Evolutionary conservation across 768 basidiomycete genomes (phyloP).

Genomic region (Amanita polypyramis): DNA sequence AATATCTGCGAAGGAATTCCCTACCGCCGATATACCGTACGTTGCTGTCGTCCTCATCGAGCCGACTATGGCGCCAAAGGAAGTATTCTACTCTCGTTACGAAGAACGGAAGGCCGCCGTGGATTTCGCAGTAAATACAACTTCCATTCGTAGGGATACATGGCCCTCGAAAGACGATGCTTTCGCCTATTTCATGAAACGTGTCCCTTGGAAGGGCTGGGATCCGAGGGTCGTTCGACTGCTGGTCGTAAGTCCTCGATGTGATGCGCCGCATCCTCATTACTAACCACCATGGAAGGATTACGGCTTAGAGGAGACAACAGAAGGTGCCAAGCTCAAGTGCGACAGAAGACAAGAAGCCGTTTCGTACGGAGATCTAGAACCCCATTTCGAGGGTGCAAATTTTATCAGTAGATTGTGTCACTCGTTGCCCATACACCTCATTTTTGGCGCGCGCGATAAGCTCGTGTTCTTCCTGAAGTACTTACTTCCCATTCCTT

Average conservation of each 20-base stretch:
- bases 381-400: constrained; percentile 32
- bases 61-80: constrained; percentile 28
- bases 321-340: constrained; percentile 22
- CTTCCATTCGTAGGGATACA: constrained; percentile 23
- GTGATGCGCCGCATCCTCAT: too few species aligned
- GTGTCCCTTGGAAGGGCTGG: constrained; percentile 37
- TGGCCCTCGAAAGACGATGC: constrained; percentile 35
- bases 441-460: constrained; percentile 36
- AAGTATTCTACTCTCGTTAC: constrained; percentile 24
- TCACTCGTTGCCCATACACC: constrained; percentile 27
- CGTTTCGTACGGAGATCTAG: constrained; percentile 30
- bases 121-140: constrained; percentile 25
- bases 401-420: constrained; percentile 23
- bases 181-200: constrained; percentile 28
- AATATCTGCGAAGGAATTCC: constrained; percentile 25
- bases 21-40: constrained; percentile 18
- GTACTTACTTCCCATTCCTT: neutral
- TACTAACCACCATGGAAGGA: constrained; percentile 17
- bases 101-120: constrained; percentile 28
- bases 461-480: constrained; percentile 30
- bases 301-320: constrained; percentile 22
- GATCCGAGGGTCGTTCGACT: constrained; percentile 28
- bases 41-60: constrained; percentile 33
- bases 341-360: constrained; percentile 36
- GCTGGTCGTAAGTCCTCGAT: constrained; percentile 23